Evolutionary conservation across 164 flowering plant genomes (phyloP).

Genomic region (Euptelea pleiosperma): DNA sequence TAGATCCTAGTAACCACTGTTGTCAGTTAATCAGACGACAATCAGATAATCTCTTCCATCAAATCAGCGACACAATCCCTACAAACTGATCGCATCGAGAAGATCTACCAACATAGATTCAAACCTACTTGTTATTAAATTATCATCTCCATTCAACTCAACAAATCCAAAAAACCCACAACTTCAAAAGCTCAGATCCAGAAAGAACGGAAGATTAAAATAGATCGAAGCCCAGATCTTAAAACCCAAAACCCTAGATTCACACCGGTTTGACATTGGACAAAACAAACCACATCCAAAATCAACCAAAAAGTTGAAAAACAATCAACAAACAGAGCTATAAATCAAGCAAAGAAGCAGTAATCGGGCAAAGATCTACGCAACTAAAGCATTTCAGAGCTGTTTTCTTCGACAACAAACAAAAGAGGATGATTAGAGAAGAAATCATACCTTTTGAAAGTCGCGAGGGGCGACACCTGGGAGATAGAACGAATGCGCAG

Average conservation of each 20-base stretch:
- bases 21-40: background rate
- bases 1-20: background rate
- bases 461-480: constrained; percentile 62
- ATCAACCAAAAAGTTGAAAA: background rate
- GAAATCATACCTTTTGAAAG: constrained; percentile 32
- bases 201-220: background rate
- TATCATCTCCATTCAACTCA: background rate
- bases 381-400: background rate
- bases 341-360: background rate
- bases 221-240: constrained; percentile 12
- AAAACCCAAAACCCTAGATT: constrained; percentile 9
- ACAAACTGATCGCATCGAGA: background rate
- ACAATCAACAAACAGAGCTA: background rate
- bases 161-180: background rate
- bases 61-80: background rate
- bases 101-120: background rate
- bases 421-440: background rate
- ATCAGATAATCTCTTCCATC: background rate
- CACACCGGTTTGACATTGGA: background rate
- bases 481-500: constrained; percentile 38
- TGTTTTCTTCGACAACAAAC: background rate
- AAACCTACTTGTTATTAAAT: background rate
- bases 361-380: constrained; percentile 1
- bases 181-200: constrained; percentile 5
- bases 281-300: constrained; percentile 1